phyloP scores from a whole-genome alignment of 768 basidiomycete genomes.

The Russula sp. region DNA sequence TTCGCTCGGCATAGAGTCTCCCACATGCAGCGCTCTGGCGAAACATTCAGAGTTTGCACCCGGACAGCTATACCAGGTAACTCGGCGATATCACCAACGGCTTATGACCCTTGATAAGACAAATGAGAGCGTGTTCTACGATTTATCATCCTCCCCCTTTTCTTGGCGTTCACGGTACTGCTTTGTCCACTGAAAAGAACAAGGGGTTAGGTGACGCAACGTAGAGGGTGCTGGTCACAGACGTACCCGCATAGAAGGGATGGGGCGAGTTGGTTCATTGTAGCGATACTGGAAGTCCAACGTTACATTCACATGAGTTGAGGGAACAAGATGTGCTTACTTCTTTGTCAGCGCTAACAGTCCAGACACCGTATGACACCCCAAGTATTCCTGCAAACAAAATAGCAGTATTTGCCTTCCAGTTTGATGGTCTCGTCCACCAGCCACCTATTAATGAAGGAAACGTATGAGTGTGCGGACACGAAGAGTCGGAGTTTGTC shows the following conservation, averaged over 20 bases:
- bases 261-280: slow-evolving; percentile 28
- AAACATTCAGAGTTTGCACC: background rate
- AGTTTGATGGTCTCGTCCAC: slow-evolving; percentile 91
- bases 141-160: slow-evolving; percentile 22
- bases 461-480: background rate
- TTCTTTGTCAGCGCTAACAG: slow-evolving; percentile 74
- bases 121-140: slow-evolving; percentile 16
- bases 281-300: slow-evolving; percentile 20
- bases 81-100: background rate
- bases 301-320: background rate
- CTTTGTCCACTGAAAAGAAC: slow-evolving; percentile 26
- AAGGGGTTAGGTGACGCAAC: background rate
- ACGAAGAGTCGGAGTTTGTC: background rate
- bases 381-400: slow-evolving; percentile 64
- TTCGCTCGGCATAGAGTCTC: background rate
- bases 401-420: slow-evolving; percentile 82
- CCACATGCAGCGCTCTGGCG: background rate
- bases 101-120: background rate
- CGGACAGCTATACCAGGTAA: background rate
- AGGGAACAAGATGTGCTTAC: slow-evolving; percentile 45
- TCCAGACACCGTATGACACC: slow-evolving; percentile 66
- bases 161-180: slow-evolving; percentile 23
- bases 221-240: background rate
- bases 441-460: slow-evolving; percentile 67
- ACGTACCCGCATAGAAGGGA: slow-evolving; percentile 31